Conservation (phyloP, 2,329 filamentous ascomycete species). For the Alternaria metachromatica region DNA sequence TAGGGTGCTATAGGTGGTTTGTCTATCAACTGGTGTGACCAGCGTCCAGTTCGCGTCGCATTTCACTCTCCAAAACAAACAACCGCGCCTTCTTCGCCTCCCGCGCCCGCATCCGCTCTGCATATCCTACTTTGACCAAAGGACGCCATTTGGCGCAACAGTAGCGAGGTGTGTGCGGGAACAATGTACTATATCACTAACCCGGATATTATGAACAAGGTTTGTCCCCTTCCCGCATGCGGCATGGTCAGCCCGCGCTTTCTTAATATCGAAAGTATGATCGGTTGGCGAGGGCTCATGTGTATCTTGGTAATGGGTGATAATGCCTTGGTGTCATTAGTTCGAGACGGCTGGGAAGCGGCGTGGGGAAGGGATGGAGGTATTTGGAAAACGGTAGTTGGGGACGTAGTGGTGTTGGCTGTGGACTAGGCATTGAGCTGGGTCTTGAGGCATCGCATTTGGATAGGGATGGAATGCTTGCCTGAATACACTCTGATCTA, state of each 20-base stretch:
- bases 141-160: slow-evolving; percentile 5
- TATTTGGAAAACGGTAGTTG: neutral
- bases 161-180: slow-evolving; percentile 17
- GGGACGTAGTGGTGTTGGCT: neutral
- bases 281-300: slow-evolving; percentile 7
- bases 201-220: slow-evolving; percentile 37
- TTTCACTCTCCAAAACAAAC: neutral
- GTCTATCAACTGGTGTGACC: neutral
- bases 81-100: neutral
- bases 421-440: neutral
- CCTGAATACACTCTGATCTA: neutral
- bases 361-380: neutral
- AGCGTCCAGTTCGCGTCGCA: neutral
- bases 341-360: neutral
- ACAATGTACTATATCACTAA: slow-evolving; percentile 17
- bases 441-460: neutral
- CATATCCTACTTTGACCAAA: neutral
- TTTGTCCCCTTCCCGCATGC: slow-evolving; percentile 11
- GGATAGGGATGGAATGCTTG: neutral
- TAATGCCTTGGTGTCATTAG: slow-evolving; percentile 4
- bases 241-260: slow-evolving; percentile 6
- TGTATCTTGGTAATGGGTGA: slow-evolving; percentile 16
- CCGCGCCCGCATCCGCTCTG: slow-evolving; percentile 6
- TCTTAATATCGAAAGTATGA: slow-evolving; percentile 20
- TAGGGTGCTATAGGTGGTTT: neutral